phyloP scores from a whole-genome alignment of 2,329 filamentous ascomycete species.

The Fusarium duplospermum region DNA sequence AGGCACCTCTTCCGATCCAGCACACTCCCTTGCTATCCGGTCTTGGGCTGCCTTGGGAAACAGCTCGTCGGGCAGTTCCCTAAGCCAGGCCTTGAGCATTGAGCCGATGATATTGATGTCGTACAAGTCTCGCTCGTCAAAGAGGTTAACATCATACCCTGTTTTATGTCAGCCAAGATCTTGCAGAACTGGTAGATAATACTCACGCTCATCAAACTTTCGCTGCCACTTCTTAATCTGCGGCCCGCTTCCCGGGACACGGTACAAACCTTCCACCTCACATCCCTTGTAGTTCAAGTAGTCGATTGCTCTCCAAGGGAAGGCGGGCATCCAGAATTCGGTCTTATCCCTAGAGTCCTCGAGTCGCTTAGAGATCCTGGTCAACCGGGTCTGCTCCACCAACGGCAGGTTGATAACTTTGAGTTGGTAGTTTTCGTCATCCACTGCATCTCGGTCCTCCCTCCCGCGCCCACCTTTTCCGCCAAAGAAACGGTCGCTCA shows the following conservation, averaged over 20 bases:
- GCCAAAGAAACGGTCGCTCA: slow-evolving; percentile 85
- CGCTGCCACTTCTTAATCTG: slow-evolving; percentile 95
- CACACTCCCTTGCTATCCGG: slow-evolving; percentile 82
- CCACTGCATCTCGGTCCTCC: slow-evolving; percentile 75
- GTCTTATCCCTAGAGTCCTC: slow-evolving; percentile 94
- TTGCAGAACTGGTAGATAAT: background rate
- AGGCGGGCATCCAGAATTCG: slow-evolving; percentile 98
- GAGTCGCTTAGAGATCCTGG: slow-evolving; percentile 88
- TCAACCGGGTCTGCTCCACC: slow-evolving; percentile 89
- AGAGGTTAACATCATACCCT: slow-evolving; percentile 91
- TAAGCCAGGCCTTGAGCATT: slow-evolving; percentile 95
- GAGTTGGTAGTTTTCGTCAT: slow-evolving; percentile 85
- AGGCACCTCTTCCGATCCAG: slow-evolving; percentile 82
- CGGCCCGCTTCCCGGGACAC: slow-evolving; percentile 88
- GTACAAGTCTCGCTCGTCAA: slow-evolving; percentile 87
- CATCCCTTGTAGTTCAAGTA: slow-evolving; percentile 95
- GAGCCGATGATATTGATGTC: slow-evolving; percentile 97
- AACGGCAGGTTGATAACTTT: slow-evolving; percentile 88
- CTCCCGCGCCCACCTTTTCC: slow-evolving; percentile 81
- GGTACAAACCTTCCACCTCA: slow-evolving; percentile 92
- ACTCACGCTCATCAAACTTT: slow-evolving; percentile 84
- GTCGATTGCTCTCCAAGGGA: slow-evolving; percentile 96
- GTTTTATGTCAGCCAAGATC: slow-evolving; percentile 12
- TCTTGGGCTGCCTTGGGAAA: slow-evolving; percentile 88
- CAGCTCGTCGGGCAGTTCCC: slow-evolving; percentile 92